phyloP scores from a whole-genome alignment of 2,329 filamentous ascomycete species.

The Penicillium brevicompactum region DNA sequence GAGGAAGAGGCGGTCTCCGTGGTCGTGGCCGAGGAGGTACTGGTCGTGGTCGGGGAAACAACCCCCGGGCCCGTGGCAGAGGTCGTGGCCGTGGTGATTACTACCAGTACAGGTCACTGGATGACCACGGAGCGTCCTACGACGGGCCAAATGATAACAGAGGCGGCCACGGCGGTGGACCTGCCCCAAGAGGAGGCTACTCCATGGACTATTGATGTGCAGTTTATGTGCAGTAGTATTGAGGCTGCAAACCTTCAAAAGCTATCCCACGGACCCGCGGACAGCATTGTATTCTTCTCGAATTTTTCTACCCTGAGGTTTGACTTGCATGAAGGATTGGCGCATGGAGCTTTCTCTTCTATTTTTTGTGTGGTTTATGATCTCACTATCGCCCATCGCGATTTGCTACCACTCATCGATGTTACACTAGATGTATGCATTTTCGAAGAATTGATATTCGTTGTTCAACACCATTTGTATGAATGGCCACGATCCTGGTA shows the following conservation, averaged over 20 bases:
- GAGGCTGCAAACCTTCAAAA: neutral
- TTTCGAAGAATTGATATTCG: no score
- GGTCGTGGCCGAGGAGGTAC: constrained; percentile 42
- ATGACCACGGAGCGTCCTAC: constrained; percentile 53
- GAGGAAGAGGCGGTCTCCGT: constrained; percentile 32
- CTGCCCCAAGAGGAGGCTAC: constrained; percentile 22
- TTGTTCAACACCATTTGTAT: no score
- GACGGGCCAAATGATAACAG: constrained; percentile 37
- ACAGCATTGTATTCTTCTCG: neutral
- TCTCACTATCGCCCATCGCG: no score
- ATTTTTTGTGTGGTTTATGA: neutral
- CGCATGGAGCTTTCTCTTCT: neutral
- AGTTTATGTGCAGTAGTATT: neutral
- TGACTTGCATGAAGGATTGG: constrained; percentile 4
- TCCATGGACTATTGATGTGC: constrained; percentile 44
- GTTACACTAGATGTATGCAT: no score
- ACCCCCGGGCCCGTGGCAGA: constrained; percentile 45
- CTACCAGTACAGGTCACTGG: constrained; percentile 65
- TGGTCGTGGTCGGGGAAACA: constrained; percentile 42
- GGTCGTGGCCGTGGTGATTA: constrained; percentile 54
- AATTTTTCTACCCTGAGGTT: neutral
- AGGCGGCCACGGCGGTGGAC: constrained; percentile 22
- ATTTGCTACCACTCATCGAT: no score
- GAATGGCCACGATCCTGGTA: no score
- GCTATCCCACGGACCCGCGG: neutral